Evolutionary conservation across 2,329 filamentous ascomycete species (phyloP), one percentile per base, ranked within the genome.

Genomic region (Penicillium freii): DNA sequence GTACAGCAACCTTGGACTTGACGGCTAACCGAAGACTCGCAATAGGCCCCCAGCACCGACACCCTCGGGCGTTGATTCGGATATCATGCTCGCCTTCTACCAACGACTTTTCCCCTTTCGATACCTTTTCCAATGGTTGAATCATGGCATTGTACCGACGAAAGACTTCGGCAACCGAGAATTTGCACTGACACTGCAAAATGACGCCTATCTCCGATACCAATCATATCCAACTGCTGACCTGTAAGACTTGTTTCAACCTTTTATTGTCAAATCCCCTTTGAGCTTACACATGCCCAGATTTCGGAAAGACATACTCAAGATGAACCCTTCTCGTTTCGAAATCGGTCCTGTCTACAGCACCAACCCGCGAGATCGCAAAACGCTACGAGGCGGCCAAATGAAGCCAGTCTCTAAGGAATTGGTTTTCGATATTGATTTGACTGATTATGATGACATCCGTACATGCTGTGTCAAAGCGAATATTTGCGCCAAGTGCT

Each of bases 311-410:
- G 92, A 97, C 66, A 91, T 97, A 54, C 81, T 99, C 5, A 86
- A 87, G 44, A 84, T 93, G 65, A 91, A 95, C 69, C 94, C 94
- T 3, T 90, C 90, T 1, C 91, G 94, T 75, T 97, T 99, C 79
- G 94, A 99, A 80, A 97, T 99, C 68, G 94, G 94, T 0, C 94
- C 94, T n/a, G 89, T 97, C 48, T 99, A 99, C 78, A 91, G 84
- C 51, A 89, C 92, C 46, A 97, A 97, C 73, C 94, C 94, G 0
- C 88, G 92, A 66, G 94, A 99, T 68, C 87, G 93, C 69, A 99
- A 97, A 78, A 88, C 88, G 0, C 77, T 97, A 34, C 86, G 88
- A 52, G 84, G 87, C 36, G 85, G 86, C 47, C 86, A 90, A 9
- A 97, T 99, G 78, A 89, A 88, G 62, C 93, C 94, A 0, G 75